A percentile compares a stretch with the other conserved stretches of the same genome.
Evolutionary conservation across 352 stramenopile genomes (phyloP).

Genomic region (Phytophthora ohioensis): DNA sequence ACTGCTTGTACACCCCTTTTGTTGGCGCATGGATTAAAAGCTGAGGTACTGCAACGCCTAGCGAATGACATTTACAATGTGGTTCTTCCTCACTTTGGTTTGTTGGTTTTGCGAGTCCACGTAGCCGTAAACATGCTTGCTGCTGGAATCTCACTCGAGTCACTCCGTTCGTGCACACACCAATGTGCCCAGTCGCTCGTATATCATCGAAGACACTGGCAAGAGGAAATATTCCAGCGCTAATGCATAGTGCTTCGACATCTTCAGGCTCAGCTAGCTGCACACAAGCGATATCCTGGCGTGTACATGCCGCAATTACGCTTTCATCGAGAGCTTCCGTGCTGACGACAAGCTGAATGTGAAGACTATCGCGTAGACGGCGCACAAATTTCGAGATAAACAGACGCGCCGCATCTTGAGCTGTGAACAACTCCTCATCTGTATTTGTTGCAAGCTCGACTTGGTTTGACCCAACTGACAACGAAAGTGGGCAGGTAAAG

Average conservation of each 20-base stretch:
- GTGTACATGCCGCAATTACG: conserved; percentile 54
- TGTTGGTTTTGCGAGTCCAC: conserved; percentile 26
- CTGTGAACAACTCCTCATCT: conserved; percentile 38
- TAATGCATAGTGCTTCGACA: conserved; percentile 49
- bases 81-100: background rate
- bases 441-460: conserved; percentile 40
- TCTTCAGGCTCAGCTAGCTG: conserved; percentile 68
- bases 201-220: conserved; percentile 68
- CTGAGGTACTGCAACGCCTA: conserved; percentile 48
- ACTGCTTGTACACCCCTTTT: conserved; percentile 77
- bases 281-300: conserved; percentile 62
- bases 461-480: conserved; percentile 45
- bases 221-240: conserved; percentile 49
- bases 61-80: background rate
- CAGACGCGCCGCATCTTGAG: conserved; percentile 27
- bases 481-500: conserved; percentile 46
- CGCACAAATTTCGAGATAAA: conserved; percentile 47
- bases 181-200: conserved; percentile 39
- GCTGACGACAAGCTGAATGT: conserved; percentile 58
- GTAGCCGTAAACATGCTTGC: conserved; percentile 49
- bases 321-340: conserved; percentile 55
- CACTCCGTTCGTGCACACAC: conserved; percentile 41
- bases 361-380: conserved; percentile 21
- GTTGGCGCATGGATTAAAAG: conserved; percentile 62
- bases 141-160: conserved; percentile 50